These are phyloP conservation scores for Apiotrichum veenhuisii DNA, from an alignment of 1,284 basidiomycete genomes.

Conservation along the genomic window DNA sequence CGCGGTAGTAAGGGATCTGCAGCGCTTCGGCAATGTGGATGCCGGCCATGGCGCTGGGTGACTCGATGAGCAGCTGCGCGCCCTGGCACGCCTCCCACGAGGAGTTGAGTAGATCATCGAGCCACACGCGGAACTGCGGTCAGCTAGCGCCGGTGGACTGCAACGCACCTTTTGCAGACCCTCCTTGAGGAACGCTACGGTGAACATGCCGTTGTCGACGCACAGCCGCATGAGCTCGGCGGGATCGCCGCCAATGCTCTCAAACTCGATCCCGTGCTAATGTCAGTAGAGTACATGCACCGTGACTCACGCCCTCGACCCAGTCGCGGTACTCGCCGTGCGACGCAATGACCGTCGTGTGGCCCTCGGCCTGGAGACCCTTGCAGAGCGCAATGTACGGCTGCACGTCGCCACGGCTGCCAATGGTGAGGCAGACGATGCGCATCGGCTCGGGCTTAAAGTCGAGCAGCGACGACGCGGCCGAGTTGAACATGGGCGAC, in stretches of 20 bases:
- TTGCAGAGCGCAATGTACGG: constrained; percentile 93
- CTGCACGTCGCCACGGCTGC: constrained; percentile 88
- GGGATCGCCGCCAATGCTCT: constrained; percentile 91
- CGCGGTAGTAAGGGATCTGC: constrained; percentile 85
- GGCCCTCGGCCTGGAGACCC: constrained; percentile 69
- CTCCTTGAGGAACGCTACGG: constrained; percentile 88
- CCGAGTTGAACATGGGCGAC: constrained; percentile 74
- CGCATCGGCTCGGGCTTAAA: constrained; percentile 84
- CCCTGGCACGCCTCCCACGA: constrained; percentile 94
- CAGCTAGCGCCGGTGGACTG: constrained; percentile 1
- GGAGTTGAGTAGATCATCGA: constrained; percentile 88
- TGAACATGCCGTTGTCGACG: constrained; percentile 95
- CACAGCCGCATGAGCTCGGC: constrained; percentile 93
- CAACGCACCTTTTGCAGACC: constrained; percentile 69
- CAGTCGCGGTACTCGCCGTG: constrained; percentile 92
- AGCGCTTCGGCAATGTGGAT: constrained; percentile 95
- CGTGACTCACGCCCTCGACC: constrained; percentile 76
- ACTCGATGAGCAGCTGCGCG: constrained; percentile 89
- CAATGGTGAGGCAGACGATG: constrained; percentile 92
- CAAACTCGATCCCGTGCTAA: constrained; percentile 87
- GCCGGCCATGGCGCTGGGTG: constrained; percentile 97
- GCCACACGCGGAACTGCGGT: constrained; percentile 84
- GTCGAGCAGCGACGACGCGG: constrained; percentile 87
- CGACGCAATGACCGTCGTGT: constrained; percentile 49
- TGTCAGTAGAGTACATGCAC: constrained; percentile 4